Base-by-base conservation (phyloP, 148 eudicot species). In the Fallopia convolvulus region DNA sequence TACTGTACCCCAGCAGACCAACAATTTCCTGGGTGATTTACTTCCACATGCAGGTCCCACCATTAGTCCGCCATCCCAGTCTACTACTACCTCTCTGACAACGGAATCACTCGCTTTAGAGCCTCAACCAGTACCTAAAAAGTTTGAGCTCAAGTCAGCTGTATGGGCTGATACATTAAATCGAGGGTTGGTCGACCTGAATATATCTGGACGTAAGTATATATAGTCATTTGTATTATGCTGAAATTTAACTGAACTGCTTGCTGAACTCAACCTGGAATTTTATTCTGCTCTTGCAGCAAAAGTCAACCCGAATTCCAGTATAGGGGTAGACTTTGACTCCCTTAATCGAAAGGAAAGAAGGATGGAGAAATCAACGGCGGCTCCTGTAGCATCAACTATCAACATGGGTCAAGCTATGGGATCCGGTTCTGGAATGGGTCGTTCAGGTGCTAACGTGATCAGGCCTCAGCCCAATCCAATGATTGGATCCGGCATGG, bases 161-260 rank as follows among this genome's bases (percentile, higher is more conserved):
- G 97, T 95, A 60, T 95, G 99, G 99, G 85, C 97, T 66, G 99
- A 95, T 85, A 95, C 99, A 8, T 86, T 95, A 77, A 95, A 84
- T 86, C 89, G 91, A 65, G 97, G 99, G 75, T 87, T 95, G 74
- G 99, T 95, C 77, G 81, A 95, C 85, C 73, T 95, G 81, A 91
- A 95, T 76, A 95, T 95, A 58, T 91, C 97, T 81, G 99, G 99
- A 86, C 65, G 98, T 94, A 72, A 89, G 98, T 87, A 55, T 61
- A 11, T 6, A 6, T 2, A 0, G 4, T 36, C 49, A 52, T 39
- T 52, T 21, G 6, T 32, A 30, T 65, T 13, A 30, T 4, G 9
- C 72, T 68, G 72, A 68, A 66, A 39, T 68, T 46, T 36, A 68
- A 39, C 17, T 36, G 21, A 36, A 68, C 40, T 63, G 5, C 39